Evolutionary conservation across 2,329 filamentous ascomycete genomes (phyloP).

Genomic region (Amphichorda felina): DNA sequence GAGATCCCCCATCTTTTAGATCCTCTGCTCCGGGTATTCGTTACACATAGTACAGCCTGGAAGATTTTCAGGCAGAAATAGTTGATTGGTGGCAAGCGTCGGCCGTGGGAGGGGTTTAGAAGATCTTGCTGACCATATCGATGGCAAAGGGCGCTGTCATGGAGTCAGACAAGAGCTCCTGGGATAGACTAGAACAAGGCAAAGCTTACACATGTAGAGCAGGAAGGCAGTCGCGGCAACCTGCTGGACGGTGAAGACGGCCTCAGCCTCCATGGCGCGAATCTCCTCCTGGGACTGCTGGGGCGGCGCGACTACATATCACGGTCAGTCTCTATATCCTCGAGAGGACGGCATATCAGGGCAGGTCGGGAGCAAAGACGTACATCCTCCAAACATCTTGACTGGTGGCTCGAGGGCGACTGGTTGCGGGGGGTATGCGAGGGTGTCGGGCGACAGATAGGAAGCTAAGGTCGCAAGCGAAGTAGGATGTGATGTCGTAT

Average conservation of each 20-base stretch:
- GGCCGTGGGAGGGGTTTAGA: slow-evolving; percentile 14
- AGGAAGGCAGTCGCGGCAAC: slow-evolving; percentile 53
- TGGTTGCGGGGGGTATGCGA: not conserved
- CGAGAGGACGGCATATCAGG: not conserved
- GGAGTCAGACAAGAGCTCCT: too few relatives aligned
- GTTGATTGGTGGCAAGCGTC: not conserved
- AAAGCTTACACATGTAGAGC: slow-evolving; percentile 62
- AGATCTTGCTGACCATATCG: slow-evolving; percentile 34
- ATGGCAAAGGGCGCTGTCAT: slow-evolving; percentile 44
- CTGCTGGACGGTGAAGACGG: slow-evolving; percentile 53
- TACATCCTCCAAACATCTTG: slow-evolving; percentile 55
- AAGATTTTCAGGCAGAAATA: not conserved
- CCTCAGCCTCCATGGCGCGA: slow-evolving; percentile 54
- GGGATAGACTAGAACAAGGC: not conserved
- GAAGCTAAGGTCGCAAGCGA: too few relatives aligned
- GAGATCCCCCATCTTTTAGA: not conserved
- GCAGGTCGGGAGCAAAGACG: slow-evolving; percentile 11
- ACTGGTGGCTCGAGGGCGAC: not conserved
- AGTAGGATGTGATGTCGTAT: not conserved
- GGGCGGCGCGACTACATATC: slow-evolving; percentile 48
- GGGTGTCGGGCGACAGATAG: too few relatives aligned
- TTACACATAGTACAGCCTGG: not conserved
- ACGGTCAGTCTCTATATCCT: not conserved
- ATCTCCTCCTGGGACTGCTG: slow-evolving; percentile 61
- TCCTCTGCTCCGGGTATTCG: not conserved